Conservation (phyloP, 345 rosid species). For the Murraya paniculata region DNA sequence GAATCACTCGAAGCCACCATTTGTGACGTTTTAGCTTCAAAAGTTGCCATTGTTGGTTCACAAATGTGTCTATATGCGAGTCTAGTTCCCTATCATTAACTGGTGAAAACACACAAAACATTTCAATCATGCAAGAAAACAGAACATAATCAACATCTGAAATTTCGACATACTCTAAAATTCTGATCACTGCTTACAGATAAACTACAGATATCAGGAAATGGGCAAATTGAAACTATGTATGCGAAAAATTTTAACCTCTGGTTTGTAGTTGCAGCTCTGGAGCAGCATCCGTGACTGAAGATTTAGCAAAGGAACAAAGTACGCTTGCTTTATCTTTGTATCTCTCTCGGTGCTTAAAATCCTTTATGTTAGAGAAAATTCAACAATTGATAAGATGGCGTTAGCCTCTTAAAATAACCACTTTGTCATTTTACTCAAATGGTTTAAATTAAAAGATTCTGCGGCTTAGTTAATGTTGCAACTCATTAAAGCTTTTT, state of each 20-base stretch:
- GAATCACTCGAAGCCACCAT: constrained; percentile 45
- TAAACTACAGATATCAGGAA: background rate
- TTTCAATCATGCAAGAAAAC: background rate
- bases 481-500: too few species aligned
- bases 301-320: background rate
- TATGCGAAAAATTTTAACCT: background rate
- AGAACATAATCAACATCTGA: background rate
- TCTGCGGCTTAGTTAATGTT: too few species aligned
- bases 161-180: background rate
- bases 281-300: background rate
- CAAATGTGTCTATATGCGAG: constrained; percentile 3
- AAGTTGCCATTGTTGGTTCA: background rate
- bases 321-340: background rate
- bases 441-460: too few species aligned
- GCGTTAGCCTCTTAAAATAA: too few species aligned
- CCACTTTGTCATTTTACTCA: too few species aligned
- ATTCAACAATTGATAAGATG: too few species aligned
- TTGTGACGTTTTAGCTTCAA: constrained; percentile 29
- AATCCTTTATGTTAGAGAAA: too few species aligned
- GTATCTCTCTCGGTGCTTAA: background rate
- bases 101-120: constrained; percentile 5
- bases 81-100: constrained; percentile 13
- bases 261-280: background rate
- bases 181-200: background rate
- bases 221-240: background rate